Evolutionary conservation across 2,329 filamentous ascomycete genomes (phyloP), one percentile per base, ranked within the genome.

Genomic region (Daldinia sp.): DNA sequence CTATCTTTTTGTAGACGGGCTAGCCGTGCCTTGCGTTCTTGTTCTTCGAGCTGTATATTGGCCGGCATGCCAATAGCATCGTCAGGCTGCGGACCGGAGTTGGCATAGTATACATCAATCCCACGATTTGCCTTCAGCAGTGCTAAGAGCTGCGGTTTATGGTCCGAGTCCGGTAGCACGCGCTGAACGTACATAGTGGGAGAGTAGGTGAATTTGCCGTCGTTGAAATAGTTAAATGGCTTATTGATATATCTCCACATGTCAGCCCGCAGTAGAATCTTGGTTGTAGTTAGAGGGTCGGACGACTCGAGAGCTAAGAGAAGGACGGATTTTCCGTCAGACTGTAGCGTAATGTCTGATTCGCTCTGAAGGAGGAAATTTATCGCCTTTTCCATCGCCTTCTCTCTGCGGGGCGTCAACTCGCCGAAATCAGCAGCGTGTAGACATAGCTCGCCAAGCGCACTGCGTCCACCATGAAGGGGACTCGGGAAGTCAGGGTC

Each of bases 171-270:
- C 0, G 79, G 75, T 5, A 88, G 72, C 0, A 87, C 75, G 48
- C 83, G 85, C 39, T 77, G 73, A 20, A 89, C 82, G 74, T 91
- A 92, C 80, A 88, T 89, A 3, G 89, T 88, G 0, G 89, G 86
- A 0, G 89, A 92, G 77, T 90, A 92, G 1, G 85, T 87, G 71
- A 84, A 83, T 4, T 80, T 82, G 26, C 84, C 84, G 46, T 85
- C 81, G 1, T 78, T 85, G 77, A 84, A 88, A 67, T 84, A 80
- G 71, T 89, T 88, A 73, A 84, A 87, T 0, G 86, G 80, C 67
- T 87, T 85, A 78, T 91, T 91, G 73, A 91, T 79, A 35, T 86
- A 80, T 74, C 89, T 88, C 88, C 89, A 91, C 79, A 91, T 84
- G 48, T 86, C 88, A 0, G 86, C 87, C 72, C 89, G 89, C 6